Percentiles rank a stretch among this genome's conserved stretches.
Conservation (phyloP, 805 yeast species). For the Ascoidea asiatica region DNA sequence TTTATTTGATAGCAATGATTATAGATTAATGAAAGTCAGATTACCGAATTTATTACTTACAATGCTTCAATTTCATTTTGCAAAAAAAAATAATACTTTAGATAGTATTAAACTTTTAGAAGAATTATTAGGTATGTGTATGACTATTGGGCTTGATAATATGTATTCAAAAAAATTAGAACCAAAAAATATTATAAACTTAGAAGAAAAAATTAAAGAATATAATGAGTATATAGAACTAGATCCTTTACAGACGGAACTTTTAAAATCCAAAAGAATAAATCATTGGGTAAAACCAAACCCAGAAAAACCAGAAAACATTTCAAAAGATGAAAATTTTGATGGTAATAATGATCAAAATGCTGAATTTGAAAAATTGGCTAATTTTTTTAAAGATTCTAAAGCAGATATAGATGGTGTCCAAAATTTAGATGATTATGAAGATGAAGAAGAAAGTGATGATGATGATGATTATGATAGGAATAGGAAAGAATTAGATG, state of each 20-base stretch:
- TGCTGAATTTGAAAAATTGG: slow-evolving; percentile 15
- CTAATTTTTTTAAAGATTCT: slow-evolving; percentile 14
- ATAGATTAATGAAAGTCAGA: slow-evolving; percentile 12
- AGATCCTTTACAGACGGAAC: slow-evolving; percentile 7
- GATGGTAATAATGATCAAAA: slow-evolving; percentile 9
- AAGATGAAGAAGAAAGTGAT: slow-evolving; percentile 1
- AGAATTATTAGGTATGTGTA: no score
- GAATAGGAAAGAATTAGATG: slow-evolving; percentile 13
- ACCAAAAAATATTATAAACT: background rate
- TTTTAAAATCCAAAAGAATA: background rate
- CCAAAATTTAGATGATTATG: slow-evolving; percentile 6
- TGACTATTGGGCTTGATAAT: background rate
- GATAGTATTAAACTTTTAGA: no score
- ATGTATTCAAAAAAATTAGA: background rate
- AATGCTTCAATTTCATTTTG: background rate
- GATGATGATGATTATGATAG: slow-evolving; percentile 10
- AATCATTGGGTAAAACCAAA: background rate
- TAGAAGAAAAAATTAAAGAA: slow-evolving; percentile 3
- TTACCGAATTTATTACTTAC: slow-evolving; percentile 11
- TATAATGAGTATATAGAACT: slow-evolving; percentile 10
- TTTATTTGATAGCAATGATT: slow-evolving; percentile 3
- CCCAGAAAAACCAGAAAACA: slow-evolving; percentile 7
- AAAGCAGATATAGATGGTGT: slow-evolving; percentile 14
- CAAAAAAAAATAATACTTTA: background rate
- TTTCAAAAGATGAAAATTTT: background rate